A percentile compares a stretch with the other conserved stretches of the same genome.
phyloP scores from a whole-genome alignment of 352 stramenopile genomes.

The Globisporangium ultimum region DNA sequence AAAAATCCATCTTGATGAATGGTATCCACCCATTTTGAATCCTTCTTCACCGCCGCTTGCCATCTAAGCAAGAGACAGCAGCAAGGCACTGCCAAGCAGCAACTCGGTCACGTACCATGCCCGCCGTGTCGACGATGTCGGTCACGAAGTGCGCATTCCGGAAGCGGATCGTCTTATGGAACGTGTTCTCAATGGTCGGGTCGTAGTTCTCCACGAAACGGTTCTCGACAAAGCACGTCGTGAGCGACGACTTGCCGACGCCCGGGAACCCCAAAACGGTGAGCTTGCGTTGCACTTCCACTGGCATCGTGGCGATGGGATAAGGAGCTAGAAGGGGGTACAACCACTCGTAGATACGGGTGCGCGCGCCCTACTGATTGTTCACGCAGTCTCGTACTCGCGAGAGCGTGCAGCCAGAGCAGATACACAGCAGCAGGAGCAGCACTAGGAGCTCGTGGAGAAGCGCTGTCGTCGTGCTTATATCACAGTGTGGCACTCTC shows the following conservation, averaged over 20 bases:
- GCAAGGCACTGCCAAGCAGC: neutral
- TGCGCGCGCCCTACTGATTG: no score
- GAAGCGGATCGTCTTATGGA: slow-evolving; percentile 96
- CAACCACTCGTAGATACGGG: neutral
- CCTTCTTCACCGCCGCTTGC: neutral
- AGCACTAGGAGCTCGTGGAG: neutral
- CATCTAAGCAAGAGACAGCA: neutral
- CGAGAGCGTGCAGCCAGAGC: no score
- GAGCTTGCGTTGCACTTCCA: slow-evolving; percentile 95
- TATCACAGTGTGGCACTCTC: neutral
- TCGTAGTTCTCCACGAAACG: slow-evolving; percentile 92
- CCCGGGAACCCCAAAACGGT: slow-evolving; percentile 93
- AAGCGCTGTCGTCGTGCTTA: neutral
- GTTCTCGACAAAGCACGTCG: slow-evolving; percentile 94
- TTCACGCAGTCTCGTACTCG: neutral
- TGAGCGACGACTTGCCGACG: slow-evolving; percentile 95
- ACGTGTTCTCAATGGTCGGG: slow-evolving; percentile 96
- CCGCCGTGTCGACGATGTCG: slow-evolving; percentile 96
- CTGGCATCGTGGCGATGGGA: slow-evolving; percentile 51
- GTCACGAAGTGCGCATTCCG: slow-evolving; percentile 95
- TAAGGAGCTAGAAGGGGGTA: neutral
- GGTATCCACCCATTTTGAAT: neutral
- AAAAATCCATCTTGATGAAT: no score
- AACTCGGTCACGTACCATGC: slow-evolving; percentile 70
- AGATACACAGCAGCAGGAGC: no score